Evolutionary conservation across 345 rosid species (phyloP).

Genomic region (Jatropha curcas): DNA sequence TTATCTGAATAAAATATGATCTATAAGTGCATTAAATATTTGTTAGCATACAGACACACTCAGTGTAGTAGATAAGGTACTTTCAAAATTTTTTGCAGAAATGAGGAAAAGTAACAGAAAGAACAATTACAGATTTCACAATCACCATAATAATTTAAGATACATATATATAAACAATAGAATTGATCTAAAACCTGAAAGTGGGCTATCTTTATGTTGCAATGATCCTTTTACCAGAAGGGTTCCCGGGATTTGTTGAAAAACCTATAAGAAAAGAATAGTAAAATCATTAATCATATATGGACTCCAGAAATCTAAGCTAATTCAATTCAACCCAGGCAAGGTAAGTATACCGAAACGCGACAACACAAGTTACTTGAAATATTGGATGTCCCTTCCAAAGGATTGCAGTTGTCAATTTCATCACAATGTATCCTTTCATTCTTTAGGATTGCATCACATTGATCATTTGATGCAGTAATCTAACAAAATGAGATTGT

Average conservation of each 20-base stretch:
- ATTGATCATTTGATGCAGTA: constrained; percentile 50
- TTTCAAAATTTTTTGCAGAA: not conserved
- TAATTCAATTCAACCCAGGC: not conserved
- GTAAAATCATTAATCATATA: constrained; percentile 6
- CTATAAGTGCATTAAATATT: not conserved
- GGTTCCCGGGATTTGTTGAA: constrained; percentile 82
- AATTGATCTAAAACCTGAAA: constrained; percentile 46
- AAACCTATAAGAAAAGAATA: constrained; percentile 48
- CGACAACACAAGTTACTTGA: constrained; percentile 47
- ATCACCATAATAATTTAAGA: not conserved
- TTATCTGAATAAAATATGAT: too few relatives aligned
- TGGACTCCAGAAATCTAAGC: not conserved
- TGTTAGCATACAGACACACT: not conserved
- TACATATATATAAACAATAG: not conserved
- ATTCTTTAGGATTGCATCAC: constrained; percentile 48
- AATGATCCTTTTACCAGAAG: constrained; percentile 77
- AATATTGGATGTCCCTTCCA: constrained; percentile 27
- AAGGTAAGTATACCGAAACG: constrained; percentile 44
- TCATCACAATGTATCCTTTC: constrained; percentile 28
- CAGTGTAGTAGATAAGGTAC: not conserved
- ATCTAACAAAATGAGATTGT: constrained; percentile 45
- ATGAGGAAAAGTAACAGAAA: not conserved
- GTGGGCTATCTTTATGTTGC: constrained; percentile 48
- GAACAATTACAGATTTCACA: not conserved
- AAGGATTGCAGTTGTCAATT: constrained; percentile 17